phyloP scores from a whole-genome alignment of 495 filamentous ascomycete genomes.

The Hypoxylon lienhwacheense region DNA sequence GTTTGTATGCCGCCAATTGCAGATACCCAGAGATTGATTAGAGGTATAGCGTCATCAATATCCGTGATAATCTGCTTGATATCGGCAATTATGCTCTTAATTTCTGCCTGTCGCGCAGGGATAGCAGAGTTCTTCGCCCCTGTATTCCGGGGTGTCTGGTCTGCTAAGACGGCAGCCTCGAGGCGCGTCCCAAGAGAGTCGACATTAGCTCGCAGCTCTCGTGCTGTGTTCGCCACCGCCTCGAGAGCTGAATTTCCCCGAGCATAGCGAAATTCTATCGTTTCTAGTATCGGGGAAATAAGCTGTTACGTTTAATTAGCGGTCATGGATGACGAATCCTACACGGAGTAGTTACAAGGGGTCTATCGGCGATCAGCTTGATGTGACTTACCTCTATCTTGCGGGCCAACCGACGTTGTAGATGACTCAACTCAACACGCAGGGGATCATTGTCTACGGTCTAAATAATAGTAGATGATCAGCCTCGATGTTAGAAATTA shows the following conservation, averaged over 20 bases:
- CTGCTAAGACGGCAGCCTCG: constrained; percentile 68
- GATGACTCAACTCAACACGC: constrained; percentile 30
- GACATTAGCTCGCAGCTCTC: constrained; percentile 84
- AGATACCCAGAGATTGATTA: constrained; percentile 93
- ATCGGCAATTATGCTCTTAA: constrained; percentile 70
- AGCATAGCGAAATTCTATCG: constrained; percentile 33
- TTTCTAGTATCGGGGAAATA: constrained; percentile 38
- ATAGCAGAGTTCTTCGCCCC: constrained; percentile 48
- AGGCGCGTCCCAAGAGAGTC: constrained; percentile 79
- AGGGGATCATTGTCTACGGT: constrained; percentile 36
- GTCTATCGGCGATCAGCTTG: constrained; percentile 5
- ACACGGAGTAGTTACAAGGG: neutral
- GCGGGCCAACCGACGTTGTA: constrained; percentile 36
- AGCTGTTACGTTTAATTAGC: constrained; percentile 22
- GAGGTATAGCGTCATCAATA: constrained; percentile 91
- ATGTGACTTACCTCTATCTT: constrained; percentile 41
- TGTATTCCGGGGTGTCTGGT: constrained; percentile 55
- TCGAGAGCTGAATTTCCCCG: constrained; percentile 95
- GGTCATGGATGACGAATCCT: neutral
- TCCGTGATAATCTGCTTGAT: constrained; percentile 74
- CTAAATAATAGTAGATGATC: constrained; percentile 11
- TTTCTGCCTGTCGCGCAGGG: constrained; percentile 54
- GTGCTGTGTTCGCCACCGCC: constrained; percentile 82
- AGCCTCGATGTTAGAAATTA: constrained; percentile 17
- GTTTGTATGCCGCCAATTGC: constrained; percentile 80